These are phyloP conservation scores for Kalanchoe fedtschenkoi DNA, from an alignment of 164 flowering plant species.

Conservation along the genomic window DNA sequence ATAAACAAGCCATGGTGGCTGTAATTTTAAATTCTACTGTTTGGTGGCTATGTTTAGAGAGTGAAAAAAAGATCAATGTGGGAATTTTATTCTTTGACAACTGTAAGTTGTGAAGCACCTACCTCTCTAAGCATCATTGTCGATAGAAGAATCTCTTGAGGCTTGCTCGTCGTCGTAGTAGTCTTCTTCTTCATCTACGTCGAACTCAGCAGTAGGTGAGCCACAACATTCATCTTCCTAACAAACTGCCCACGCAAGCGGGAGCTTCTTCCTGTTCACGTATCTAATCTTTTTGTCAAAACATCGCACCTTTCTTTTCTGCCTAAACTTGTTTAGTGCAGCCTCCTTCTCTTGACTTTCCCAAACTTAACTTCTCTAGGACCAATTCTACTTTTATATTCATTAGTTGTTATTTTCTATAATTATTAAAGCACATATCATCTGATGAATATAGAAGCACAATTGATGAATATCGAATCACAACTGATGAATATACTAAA, in stretches of 20 bases:
- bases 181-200: constrained; percentile 59
- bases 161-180: constrained; percentile 46
- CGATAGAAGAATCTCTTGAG: constrained; percentile 33
- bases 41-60: no score
- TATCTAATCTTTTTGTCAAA: constrained; percentile 91
- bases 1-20: no score
- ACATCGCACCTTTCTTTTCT: constrained; percentile 85
- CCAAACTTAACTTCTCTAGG: constrained; percentile 32
- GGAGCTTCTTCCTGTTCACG: constrained; percentile 71
- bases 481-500: no score
- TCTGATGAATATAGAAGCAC: no score
- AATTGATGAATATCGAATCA: no score
- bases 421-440: no score
- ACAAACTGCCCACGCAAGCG: constrained; percentile 92
- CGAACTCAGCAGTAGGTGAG: constrained; percentile 37
- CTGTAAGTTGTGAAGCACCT: not conserved
- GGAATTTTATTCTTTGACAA: not conserved
- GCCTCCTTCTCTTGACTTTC: constrained; percentile 73
- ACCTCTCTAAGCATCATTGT: constrained; percentile 24
- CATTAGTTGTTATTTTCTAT: no score
- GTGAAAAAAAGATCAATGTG: no score
- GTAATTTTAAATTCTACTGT: no score
- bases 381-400: no score
- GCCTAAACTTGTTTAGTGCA: constrained; percentile 81
- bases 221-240: constrained; percentile 73